Base-by-base conservation (phyloP, 208 protist species). In the Acanthamoeba triangularis region DNA sequence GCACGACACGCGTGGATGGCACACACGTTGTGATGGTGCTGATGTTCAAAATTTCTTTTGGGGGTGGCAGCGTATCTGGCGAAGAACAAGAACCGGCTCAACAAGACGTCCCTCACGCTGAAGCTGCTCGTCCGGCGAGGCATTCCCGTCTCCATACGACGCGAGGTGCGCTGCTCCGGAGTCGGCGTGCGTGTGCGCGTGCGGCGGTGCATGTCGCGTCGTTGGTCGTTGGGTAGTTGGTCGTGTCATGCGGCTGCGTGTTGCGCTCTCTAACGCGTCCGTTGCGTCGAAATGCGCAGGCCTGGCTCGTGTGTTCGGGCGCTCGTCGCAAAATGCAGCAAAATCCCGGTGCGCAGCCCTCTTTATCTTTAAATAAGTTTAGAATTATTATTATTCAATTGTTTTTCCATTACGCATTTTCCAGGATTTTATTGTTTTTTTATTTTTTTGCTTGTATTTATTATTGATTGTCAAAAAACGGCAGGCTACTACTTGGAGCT, bases 221-320 rank as follows among this genome's bases (percentile, higher is more conserved):
- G 37, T 41, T n/a, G n/a, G n/a, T n/a, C n/a, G n/a, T n/a, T n/a
- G n/a, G n/a, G n/a, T n/a, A n/a, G n/a, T n/a, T n/a, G n/a, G 37
- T 41, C 37, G 37, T 41, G 37, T 41, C 37, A 41, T 41, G 3
- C 37, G 8, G 11, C 52, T 56, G 52, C 52, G 16, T 18, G 52
- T 56, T 41, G 37, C 3, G 37, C 37, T 41, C 2, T 41, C 37
- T 41, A 3, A 41, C 37, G 37, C 37, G 37, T 41, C 37, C 1
- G 37, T 41, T 41, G 3, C 37, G 3, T 41, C 37, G n/a, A 28
- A 67, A 28, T 63, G 3, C 56, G 82, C 82, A 90, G 82, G 82
- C 82, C 20, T 90, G 82, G 82, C 82, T 90, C 33, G 52, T 90
- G 52, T 90, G 82, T 63, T 90, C 82, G n/a, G 82, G 82, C 28